Percentiles rank a stretch among this genome's conserved stretches.
These are phyloP conservation scores for Ampelomyces quisqualis DNA, from an alignment of 2,329 filamentous ascomycete species.

Conservation along the genomic window DNA sequence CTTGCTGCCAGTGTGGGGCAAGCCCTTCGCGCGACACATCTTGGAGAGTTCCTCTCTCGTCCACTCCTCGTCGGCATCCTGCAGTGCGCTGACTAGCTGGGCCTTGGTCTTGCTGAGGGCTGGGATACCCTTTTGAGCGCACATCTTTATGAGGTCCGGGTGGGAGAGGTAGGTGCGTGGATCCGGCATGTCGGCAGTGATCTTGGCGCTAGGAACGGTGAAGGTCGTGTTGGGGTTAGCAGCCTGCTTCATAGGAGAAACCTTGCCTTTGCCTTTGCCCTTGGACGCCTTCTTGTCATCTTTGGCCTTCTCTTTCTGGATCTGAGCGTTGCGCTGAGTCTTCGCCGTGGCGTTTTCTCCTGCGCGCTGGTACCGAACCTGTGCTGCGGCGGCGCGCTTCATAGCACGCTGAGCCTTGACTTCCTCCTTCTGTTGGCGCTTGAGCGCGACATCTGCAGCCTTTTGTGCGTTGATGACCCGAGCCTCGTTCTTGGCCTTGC, in stretches of 20 bases:
- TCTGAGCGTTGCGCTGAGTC: constrained; percentile 15
- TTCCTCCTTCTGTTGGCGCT: constrained; percentile 12
- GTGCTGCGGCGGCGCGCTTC: constrained; percentile 22
- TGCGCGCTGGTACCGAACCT: constrained; percentile 19
- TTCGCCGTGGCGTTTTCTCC: constrained; percentile 18
- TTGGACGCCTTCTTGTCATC: not conserved
- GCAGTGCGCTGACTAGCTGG: constrained; percentile 23
- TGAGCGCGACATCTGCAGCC: constrained; percentile 23
- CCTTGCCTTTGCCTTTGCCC: not conserved
- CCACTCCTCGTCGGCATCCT: constrained; percentile 25
- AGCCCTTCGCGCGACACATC: constrained; percentile 24
- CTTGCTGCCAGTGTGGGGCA: constrained; percentile 26
- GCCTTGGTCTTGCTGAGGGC: constrained; percentile 14
- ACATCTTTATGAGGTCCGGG: constrained; percentile 24
- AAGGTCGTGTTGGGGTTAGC: constrained; percentile 1
- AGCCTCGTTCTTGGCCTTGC: constrained; percentile 21
- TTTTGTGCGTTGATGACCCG: constrained; percentile 24
- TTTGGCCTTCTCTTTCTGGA: constrained; percentile 14
- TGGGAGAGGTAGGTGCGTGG: constrained; percentile 28
- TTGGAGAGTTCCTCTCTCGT: constrained; percentile 21
- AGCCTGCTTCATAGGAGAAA: not conserved
- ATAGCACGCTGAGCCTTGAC: constrained; percentile 25
- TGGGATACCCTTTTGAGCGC: constrained; percentile 20
- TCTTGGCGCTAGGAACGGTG: constrained; percentile 5
- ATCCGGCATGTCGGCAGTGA: constrained; percentile 19